phyloP scores from a whole-genome alignment of 257 asterid species.

The Solanum arcanum region DNA sequence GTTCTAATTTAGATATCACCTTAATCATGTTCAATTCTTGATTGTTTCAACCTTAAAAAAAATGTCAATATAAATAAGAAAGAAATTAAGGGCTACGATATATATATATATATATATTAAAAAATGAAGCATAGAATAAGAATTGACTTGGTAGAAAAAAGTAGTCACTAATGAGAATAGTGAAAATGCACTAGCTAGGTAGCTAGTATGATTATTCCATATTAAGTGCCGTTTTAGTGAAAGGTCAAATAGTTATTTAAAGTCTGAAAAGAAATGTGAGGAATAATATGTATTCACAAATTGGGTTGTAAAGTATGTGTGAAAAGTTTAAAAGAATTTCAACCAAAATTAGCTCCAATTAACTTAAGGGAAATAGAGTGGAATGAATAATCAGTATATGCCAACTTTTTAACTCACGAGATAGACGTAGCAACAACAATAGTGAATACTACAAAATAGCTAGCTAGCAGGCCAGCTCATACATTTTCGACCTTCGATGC shows the following conservation, averaged over 20 bases:
- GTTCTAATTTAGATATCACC: neutral
- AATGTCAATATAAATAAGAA: neutral
- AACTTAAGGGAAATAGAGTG: neutral
- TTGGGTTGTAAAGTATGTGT: constrained; percentile 13
- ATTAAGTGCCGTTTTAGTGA: neutral
- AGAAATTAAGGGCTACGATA: neutral
- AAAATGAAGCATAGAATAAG: neutral
- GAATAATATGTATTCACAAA: constrained; percentile 1
- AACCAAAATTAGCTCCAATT: neutral
- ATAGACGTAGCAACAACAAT: neutral
- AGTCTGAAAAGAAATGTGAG: neutral
- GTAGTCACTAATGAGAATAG: neutral
- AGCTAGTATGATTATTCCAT: neutral
- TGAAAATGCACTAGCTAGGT: neutral
- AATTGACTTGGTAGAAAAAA: neutral
- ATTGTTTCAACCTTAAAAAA: neutral
- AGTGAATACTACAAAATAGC: neutral
- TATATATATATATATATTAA: neutral
- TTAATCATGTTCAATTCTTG: neutral
- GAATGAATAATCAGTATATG: neutral
- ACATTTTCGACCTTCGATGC: neutral
- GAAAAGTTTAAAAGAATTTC: constrained; percentile 4
- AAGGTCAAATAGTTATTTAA: constrained; percentile 18
- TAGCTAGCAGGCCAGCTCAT: neutral
- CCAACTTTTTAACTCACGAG: neutral